phyloP scores from a whole-genome alignment of 1,284 basidiomycete species.

The Agroathelia rolfsii region DNA sequence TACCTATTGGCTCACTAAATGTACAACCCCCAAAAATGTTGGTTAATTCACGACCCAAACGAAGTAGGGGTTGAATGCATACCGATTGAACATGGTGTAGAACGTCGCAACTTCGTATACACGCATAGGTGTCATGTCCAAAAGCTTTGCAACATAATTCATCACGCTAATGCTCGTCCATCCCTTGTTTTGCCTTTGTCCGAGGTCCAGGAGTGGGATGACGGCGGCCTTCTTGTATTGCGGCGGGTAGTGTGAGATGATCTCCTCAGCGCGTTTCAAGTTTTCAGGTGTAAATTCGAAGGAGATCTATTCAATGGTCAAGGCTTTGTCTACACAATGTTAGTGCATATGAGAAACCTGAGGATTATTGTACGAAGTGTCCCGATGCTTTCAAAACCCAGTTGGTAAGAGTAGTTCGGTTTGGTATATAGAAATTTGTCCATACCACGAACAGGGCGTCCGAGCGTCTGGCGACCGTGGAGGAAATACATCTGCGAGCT shows the following conservation, averaged over 20 bases:
- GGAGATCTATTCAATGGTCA: slow-evolving; percentile 54
- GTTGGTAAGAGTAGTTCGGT: slow-evolving; percentile 6
- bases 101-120: slow-evolving; percentile 99
- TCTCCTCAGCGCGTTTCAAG: slow-evolving; percentile 77
- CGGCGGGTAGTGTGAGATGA: slow-evolving; percentile 87
- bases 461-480: slow-evolving; percentile 29
- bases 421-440: slow-evolving; percentile 10
- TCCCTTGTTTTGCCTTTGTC: slow-evolving; percentile 94
- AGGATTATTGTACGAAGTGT: slow-evolving; percentile 89
- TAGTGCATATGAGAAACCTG: slow-evolving; percentile 37
- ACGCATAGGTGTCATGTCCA: slow-evolving; percentile 96
- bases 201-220: slow-evolving; percentile 94
- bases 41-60: neutral
- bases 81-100: slow-evolving; percentile 99
- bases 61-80: slow-evolving; percentile 15
- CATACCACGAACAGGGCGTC: slow-evolving; percentile 48
- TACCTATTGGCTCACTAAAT: slow-evolving; percentile 83
- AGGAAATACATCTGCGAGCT: slow-evolving; percentile 25
- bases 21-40: slow-evolving; percentile 2
- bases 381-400: slow-evolving; percentile 62
- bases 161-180: slow-evolving; percentile 99
- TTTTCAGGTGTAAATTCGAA: slow-evolving; percentile 84
- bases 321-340: neutral
- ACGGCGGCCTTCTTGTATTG: slow-evolving; percentile 98
- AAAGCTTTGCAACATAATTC: slow-evolving; percentile 90